Evolutionary conservation across 768 basidiomycete species (phyloP).

Genomic region (Lactarius hengduanensis): DNA sequence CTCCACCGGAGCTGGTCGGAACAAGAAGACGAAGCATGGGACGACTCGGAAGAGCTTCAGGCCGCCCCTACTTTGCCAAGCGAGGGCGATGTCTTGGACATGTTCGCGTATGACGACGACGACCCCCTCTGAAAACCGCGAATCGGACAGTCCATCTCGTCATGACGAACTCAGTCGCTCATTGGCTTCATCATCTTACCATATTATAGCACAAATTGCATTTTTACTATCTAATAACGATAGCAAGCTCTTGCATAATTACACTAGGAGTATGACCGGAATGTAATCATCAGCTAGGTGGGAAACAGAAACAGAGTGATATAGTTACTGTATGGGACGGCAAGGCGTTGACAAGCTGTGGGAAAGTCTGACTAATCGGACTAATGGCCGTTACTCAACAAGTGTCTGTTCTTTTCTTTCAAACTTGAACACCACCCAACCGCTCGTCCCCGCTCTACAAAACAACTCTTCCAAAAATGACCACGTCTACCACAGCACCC

Average conservation of each 20-base stretch:
- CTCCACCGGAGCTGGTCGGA: not conserved
- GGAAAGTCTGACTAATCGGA: constrained; percentile 14
- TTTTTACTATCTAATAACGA: not conserved
- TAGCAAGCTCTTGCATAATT: not conserved
- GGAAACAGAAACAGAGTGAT: too few relatives aligned
- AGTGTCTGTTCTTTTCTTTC: not conserved
- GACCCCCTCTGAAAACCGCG: constrained; percentile 2
- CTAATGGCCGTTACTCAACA: not conserved
- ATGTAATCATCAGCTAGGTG: too few relatives aligned
- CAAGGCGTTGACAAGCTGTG: not conserved
- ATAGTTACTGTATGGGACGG: too few relatives aligned
- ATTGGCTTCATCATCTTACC: not conserved
- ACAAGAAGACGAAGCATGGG: not conserved
- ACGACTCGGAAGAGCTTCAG: not conserved
- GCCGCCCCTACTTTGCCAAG: not conserved
- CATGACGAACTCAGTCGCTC: not conserved
- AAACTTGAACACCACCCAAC: not conserved
- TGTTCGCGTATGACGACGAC: constrained; percentile 25
- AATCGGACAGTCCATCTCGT: not conserved
- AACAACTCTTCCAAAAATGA: constrained; percentile 1
- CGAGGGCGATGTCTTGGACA: constrained; percentile 23
- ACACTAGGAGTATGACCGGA: too few relatives aligned
- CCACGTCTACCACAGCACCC: constrained; percentile 1
- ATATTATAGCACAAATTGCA: not conserved
- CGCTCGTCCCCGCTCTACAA: not conserved